Evolutionary conservation across 768 basidiomycete genomes (phyloP).

Genomic region (Boletus vinaceobasis): DNA sequence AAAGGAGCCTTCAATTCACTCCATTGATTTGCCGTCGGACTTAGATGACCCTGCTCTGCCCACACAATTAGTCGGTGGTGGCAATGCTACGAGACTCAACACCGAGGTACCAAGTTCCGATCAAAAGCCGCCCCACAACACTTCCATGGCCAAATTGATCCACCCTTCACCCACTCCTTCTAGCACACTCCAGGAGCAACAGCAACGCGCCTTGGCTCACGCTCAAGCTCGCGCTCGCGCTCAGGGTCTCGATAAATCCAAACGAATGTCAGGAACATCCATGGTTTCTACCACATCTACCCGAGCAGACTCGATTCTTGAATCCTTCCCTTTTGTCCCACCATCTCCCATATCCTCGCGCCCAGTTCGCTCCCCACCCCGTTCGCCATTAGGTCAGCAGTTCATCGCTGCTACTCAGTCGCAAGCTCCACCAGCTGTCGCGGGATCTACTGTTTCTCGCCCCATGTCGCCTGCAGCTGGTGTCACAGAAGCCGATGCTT

Average conservation of each 20-base stretch:
- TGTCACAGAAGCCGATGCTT: slow-evolving; percentile 29
- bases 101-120: slow-evolving; percentile 44
- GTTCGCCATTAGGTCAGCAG: slow-evolving; percentile 67
- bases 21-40: slow-evolving; percentile 28
- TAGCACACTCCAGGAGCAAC: slow-evolving; percentile 57
- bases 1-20: slow-evolving; percentile 11
- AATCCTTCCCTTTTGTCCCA: slow-evolving; percentile 86
- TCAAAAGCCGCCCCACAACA: slow-evolving; percentile 49
- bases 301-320: slow-evolving; percentile 78
- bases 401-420: slow-evolving; percentile 34
- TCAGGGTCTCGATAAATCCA: slow-evolving; percentile 44
- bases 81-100: slow-evolving; percentile 66
- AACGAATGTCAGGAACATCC: slow-evolving; percentile 62
- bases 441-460: background rate
- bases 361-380: slow-evolving; percentile 69
- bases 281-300: slow-evolving; percentile 66
- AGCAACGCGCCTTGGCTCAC: slow-evolving; percentile 57
- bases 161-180: slow-evolving; percentile 39
- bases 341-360: slow-evolving; percentile 86
- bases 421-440: slow-evolving; percentile 1
- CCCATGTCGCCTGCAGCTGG: slow-evolving; percentile 5
- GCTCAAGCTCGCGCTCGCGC: slow-evolving; percentile 59
- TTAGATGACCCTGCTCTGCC: slow-evolving; percentile 40
- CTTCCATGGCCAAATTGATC: slow-evolving; percentile 62
- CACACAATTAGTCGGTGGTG: slow-evolving; percentile 59